Percentiles rank a stretch among this genome's conserved stretches.
Conservation (phyloP, 2,329 filamentous ascomycete species). For the Teratosphaeria pseudoeucalypti region DNA sequence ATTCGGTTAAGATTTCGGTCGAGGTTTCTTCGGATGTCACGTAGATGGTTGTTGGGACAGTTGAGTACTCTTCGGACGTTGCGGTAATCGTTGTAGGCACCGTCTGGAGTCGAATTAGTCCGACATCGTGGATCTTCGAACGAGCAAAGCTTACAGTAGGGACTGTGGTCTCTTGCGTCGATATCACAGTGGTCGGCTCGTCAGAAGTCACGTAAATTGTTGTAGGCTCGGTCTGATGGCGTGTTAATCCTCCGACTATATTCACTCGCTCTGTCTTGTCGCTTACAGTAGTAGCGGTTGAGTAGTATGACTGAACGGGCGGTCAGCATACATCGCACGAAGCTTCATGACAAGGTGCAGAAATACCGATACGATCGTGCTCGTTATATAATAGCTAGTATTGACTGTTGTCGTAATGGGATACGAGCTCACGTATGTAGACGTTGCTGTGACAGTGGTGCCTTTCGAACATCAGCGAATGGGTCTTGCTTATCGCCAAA, state of each 20-base stretch:
- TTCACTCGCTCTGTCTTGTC: background rate
- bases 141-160: background rate
- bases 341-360: background rate
- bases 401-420: background rate
- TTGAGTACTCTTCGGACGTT: background rate
- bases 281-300: background rate
- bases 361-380: background rate
- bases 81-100: background rate
- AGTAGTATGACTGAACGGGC: background rate
- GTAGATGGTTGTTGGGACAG: background rate
- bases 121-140: background rate
- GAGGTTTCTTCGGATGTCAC: background rate
- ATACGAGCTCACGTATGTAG: background rate
- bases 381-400: background rate
- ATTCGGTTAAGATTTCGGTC: background rate
- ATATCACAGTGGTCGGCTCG: background rate
- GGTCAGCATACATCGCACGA: background rate
- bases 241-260: background rate
- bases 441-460: background rate
- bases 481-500: background rate
- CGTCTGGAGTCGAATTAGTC: background rate
- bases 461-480: background rate
- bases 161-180: background rate
- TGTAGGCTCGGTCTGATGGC: background rate
- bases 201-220: background rate